Evolutionary conservation across 192 early-diverging fungal species (phyloP), one percentile per base, ranked within the genome.

Genomic region (Coemansia sp.): DNA sequence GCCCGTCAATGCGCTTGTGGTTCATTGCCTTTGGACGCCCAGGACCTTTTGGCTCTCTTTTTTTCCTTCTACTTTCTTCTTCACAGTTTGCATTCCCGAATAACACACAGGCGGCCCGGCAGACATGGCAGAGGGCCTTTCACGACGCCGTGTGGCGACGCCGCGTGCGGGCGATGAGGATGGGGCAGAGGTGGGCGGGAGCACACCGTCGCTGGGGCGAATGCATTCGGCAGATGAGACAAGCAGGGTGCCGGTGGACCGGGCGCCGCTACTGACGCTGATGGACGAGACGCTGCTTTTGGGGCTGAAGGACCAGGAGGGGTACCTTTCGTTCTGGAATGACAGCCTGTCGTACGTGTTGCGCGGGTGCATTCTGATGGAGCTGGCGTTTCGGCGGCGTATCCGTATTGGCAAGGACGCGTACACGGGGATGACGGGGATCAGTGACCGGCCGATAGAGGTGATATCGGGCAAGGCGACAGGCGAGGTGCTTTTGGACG

Each of bases 311-410:
- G 95, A 98, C 67, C 52, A 64, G 32, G 75, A 94, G 81, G 95
- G 95, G 2, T 92, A 95, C 51, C 80, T 98, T 29, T 94, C 92
- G 19, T 98, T 98, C 64, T 98, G 95, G 95, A 98, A 98, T 71
- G 95, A 98, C 73, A 93, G 91, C 64, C 91, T 98, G 43, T 94
- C 91, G 17, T 98, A 98, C 72, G 88, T 92, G 1, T 68, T 98
- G 13, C 80, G 95, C 51, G 94, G 93, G 11, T 88, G 87, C 48
- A 98, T 98, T 58, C 75, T 98, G 27, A 93, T 96, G 78, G 95
- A 98, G 72, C 77, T 98, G 7, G 94, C 94, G 6, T 82, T 98
- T 44, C 82, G 95, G 12, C 84, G 85, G 29, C 82, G 95, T 14
- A 89, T 98, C 50, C 82, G 82, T 9, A 89, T 91, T 56, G 69